Base-by-base conservation (phyloP, 768 basidiomycete species). In the Tephrocybe rancida region DNA sequence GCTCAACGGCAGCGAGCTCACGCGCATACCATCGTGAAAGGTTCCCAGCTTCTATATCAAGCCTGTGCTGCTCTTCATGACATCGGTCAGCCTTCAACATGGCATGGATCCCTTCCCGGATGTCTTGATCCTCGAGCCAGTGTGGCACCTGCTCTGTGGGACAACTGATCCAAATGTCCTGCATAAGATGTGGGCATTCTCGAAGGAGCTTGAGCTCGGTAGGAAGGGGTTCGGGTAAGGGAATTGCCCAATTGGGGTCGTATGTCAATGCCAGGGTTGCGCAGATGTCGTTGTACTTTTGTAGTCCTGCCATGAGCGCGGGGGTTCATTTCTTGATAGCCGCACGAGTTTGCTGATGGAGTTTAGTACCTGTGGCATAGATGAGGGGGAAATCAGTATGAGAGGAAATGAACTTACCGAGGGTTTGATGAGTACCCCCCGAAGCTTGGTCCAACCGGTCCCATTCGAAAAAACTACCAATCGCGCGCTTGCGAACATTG, bases 391-490 rank as follows among this genome's bases (percentile, higher is more conserved):
- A 25, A 26, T 5, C 5, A 22, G 8, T 22, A 18, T 7, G n/a
- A 26, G 42, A 22, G 18, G 42, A 24, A 13, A 13, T 32, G 30
- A 5, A 13, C 44, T 6, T 19, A 45, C 44, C 26, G 2, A 45
- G 29, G 18, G 42, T 30, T 19, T 55, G 47, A 27, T 55, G 38
- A 9, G 21, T 8, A 13, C 54, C 42, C 6, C 54, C 47, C 24
- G 48, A 21, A 8, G 32, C 54, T 32, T 55, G 54, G 29, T 55
- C 67, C 1, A 74, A 54, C 14, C 58, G 61, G 10, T 75, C 72
- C 66, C 68, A 71, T 39, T 73, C 70, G 18, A 70, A 71, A 41
- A 75, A 73, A 22, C 61, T 63, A 1, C 65, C 63, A 4, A 73
- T 61, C 1, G 67, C 68, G 4, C 62, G 55, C 44, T 69, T 70